These are phyloP conservation scores for Synchytrium microbalum DNA, from an alignment of 371 early-diverging fungal genomes.

Conservation along the genomic window DNA sequence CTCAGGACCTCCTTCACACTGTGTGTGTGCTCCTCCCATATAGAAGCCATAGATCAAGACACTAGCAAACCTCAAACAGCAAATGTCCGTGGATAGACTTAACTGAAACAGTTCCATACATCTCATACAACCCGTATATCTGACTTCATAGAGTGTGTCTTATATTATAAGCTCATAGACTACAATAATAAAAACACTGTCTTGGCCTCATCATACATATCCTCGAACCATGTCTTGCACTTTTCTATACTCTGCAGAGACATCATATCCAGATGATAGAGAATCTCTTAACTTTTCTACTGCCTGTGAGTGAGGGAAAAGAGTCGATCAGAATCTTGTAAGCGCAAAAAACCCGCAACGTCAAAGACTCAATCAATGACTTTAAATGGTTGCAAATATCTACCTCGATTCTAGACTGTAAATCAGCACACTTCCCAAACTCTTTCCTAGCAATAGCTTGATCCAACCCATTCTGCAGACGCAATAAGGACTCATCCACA, in stretches of 20 bases:
- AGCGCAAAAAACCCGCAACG: not conserved
- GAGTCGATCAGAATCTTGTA: not conserved
- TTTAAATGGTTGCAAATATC: not conserved
- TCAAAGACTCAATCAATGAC: no score
- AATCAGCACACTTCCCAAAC: not conserved
- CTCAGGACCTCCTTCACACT: no score
- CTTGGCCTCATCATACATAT: no score
- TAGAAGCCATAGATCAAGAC: no score
- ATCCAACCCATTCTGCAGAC: not conserved
- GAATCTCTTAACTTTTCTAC: not conserved
- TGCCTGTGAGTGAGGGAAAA: not conserved
- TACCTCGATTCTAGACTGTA: slow-evolving; percentile 1
- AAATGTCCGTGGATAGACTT: no score
- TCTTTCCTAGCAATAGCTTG: not conserved
- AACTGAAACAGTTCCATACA: no score
- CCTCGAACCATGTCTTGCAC: not conserved
- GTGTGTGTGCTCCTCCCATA: no score
- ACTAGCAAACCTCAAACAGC: no score
- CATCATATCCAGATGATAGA: not conserved
- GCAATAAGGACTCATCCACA: not conserved
- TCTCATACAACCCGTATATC: no score
- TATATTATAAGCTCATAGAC: no score
- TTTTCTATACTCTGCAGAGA: slow-evolving; percentile 1
- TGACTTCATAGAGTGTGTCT: no score
- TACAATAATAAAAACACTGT: no score